A percentile compares a stretch with the other conserved stretches of the same genome.
Conservation (phyloP, 1,284 basidiomycete species). For the Ganoderma multipileum region DNA sequence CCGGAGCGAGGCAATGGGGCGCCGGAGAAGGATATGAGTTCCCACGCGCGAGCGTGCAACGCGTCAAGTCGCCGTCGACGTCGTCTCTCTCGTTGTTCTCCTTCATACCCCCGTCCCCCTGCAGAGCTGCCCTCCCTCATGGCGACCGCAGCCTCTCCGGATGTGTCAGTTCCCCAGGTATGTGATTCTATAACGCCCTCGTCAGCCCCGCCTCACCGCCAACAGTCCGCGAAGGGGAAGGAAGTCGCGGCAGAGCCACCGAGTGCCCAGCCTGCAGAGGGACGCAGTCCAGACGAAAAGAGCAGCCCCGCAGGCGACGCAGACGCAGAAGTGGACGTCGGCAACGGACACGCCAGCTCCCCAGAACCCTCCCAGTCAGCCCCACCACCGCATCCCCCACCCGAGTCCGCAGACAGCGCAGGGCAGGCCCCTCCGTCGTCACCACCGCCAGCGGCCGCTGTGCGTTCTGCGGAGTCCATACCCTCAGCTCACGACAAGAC, state of each 20-base stretch:
- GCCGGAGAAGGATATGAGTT: constrained; percentile 25
- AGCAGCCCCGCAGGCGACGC: constrained; percentile 23
- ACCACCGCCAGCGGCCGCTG: constrained; percentile 25
- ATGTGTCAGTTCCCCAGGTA: constrained; percentile 32
- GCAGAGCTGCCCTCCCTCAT: constrained; percentile 39
- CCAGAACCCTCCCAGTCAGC: constrained; percentile 24
- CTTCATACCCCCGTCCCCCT: constrained; percentile 39
- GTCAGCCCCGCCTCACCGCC: constrained; percentile 15
- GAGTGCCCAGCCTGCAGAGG: constrained; percentile 39
- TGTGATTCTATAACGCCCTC: constrained; percentile 1
- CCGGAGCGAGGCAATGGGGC: constrained; percentile 15
- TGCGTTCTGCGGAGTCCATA: constrained; percentile 24
- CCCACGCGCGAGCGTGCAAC: constrained; percentile 39
- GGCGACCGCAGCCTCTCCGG: constrained; percentile 36
- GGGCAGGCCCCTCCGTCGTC: constrained; percentile 37
- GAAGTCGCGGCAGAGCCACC: constrained; percentile 38
- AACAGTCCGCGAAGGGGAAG: constrained; percentile 39
- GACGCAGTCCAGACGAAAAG: constrained; percentile 32
- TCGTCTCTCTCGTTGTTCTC: constrained; percentile 36
- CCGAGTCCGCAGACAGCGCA: constrained; percentile 31
- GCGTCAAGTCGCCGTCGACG: constrained; percentile 30
- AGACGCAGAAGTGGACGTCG: constrained; percentile 26
- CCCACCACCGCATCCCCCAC: constrained; percentile 22
- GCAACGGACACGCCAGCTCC: constrained; percentile 33
- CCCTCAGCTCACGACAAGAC: constrained; percentile 23